A percentile compares a stretch with the other conserved stretches of the same genome.
Conservation (phyloP, 495 filamentous ascomycete species). For the Neurospora sp. region DNA sequence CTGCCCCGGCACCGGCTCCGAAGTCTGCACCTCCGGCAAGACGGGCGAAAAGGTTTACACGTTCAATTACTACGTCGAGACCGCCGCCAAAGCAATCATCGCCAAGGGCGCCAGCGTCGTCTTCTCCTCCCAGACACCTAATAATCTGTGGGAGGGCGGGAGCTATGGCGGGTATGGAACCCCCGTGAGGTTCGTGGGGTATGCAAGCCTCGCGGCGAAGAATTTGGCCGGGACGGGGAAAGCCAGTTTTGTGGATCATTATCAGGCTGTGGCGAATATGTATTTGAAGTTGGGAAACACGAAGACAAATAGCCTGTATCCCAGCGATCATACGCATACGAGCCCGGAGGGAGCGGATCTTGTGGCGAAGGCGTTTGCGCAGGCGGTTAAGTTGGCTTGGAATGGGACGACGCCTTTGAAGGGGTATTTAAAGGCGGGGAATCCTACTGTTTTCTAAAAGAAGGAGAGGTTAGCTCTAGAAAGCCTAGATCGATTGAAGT, state of each 20-base stretch:
- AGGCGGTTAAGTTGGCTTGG: conserved; percentile 41
- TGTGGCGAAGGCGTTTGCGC: conserved; percentile 52
- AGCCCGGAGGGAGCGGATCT: conserved; percentile 47
- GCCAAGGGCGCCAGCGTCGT: conserved; percentile 54
- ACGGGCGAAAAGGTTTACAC: conserved; percentile 44
- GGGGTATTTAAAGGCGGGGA: conserved; percentile 11
- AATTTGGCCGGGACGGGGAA: conserved; percentile 18
- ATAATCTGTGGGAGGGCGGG: conserved; percentile 52
- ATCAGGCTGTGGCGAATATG: conserved; percentile 42
- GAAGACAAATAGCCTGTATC: conserved; percentile 40
- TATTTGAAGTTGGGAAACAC: conserved; percentile 40
- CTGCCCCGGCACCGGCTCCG: conserved; percentile 42
- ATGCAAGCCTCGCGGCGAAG: conserved; percentile 42
- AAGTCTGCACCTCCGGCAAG: conserved; percentile 44
- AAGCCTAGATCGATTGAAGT: too few species aligned
- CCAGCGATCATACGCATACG: conserved; percentile 58
- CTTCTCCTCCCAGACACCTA: conserved; percentile 52
- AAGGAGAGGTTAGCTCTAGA: neutral
- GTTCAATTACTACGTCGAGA: conserved; percentile 36
- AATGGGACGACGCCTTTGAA: conserved; percentile 25
- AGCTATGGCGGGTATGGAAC: conserved; percentile 30
- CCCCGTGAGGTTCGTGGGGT: conserved; percentile 43
- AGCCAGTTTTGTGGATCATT: conserved; percentile 53
- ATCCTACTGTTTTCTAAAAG: conserved; percentile 13
- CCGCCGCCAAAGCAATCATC: conserved; percentile 42